phyloP scores from a whole-genome alignment of 2,329 filamentous ascomycete species.

The Pseudocercospora cruenta region DNA sequence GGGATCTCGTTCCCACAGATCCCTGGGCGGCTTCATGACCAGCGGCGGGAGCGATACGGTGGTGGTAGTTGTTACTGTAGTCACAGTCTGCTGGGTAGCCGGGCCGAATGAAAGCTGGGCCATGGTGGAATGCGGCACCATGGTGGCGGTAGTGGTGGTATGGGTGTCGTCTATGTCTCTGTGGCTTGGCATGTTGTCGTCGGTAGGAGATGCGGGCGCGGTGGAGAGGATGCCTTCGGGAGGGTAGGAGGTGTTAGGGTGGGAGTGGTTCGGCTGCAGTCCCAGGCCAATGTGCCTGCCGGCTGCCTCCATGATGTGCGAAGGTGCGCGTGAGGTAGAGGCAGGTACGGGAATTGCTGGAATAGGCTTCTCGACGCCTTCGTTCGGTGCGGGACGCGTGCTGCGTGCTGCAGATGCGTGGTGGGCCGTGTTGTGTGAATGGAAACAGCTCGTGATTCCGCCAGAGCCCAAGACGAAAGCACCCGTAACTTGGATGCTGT shows the following conservation, averaged over 20 bases:
- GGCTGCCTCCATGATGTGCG: constrained; percentile 11
- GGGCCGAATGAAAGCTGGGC: constrained; percentile 66
- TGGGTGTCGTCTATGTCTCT: constrained; percentile 14
- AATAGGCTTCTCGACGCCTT: neutral
- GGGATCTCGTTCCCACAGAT: constrained; percentile 73
- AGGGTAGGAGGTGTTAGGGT: constrained; percentile 9
- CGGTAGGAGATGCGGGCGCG: constrained; percentile 38
- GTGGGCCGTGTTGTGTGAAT: neutral
- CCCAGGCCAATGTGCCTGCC: constrained; percentile 20
- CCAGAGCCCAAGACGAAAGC: neutral
- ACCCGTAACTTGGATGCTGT: constrained; percentile 7
- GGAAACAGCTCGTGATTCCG: neutral
- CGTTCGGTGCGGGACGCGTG: neutral
- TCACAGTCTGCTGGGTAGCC: constrained; percentile 66
- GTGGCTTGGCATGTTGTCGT: constrained; percentile 25
- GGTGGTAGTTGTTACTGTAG: constrained; percentile 91
- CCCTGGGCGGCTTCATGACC: constrained; percentile 72
- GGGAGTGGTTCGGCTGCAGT: constrained; percentile 11
- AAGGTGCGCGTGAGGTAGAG: neutral
- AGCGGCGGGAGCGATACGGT: constrained; percentile 82
- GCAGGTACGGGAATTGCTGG: neutral
- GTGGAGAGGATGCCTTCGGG: constrained; percentile 36
- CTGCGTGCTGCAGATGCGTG: too few relatives aligned
- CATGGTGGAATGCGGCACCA: constrained; percentile 47
- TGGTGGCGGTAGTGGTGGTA: constrained; percentile 24